These are phyloP conservation scores for Salvia sclarea DNA, from an alignment of 305 asterid species.

Conservation along the genomic window DNA sequence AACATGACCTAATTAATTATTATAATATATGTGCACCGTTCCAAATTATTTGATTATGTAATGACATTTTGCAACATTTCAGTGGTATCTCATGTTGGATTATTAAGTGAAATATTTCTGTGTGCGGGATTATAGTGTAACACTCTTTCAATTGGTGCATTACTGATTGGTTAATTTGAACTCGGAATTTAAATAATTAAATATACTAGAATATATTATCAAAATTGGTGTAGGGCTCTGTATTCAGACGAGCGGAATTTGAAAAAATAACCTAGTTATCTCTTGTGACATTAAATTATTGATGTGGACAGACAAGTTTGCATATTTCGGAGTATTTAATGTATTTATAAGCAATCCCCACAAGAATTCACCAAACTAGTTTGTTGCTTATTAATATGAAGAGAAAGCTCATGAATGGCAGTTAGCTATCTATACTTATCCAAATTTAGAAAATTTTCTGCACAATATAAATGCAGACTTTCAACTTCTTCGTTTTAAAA, in stretches of 20 bases:
- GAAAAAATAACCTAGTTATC: background rate
- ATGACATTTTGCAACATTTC: background rate
- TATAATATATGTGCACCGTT: background rate
- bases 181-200: background rate
- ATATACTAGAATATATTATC: background rate
- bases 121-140: too few relatives aligned
- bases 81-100: background rate
- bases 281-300: background rate
- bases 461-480: conserved; percentile 12
- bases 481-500: background rate
- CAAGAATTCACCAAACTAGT: conserved; percentile 4
- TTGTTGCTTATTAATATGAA: conserved; percentile 15
- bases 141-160: background rate
- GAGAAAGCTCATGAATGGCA: conserved; percentile 8
- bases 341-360: background rate
- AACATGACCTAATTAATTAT: background rate
- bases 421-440: background rate
- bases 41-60: background rate
- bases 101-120: background rate
- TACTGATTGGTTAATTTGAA: background rate
- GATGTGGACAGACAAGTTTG: conserved; percentile 2
- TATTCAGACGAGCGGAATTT: background rate
- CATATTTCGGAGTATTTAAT: conserved; percentile 14
- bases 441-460: background rate
- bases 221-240: background rate